These are phyloP conservation scores for Andrographis paniculata DNA, from an alignment of 305 asterid species.

Conservation along the genomic window DNA sequence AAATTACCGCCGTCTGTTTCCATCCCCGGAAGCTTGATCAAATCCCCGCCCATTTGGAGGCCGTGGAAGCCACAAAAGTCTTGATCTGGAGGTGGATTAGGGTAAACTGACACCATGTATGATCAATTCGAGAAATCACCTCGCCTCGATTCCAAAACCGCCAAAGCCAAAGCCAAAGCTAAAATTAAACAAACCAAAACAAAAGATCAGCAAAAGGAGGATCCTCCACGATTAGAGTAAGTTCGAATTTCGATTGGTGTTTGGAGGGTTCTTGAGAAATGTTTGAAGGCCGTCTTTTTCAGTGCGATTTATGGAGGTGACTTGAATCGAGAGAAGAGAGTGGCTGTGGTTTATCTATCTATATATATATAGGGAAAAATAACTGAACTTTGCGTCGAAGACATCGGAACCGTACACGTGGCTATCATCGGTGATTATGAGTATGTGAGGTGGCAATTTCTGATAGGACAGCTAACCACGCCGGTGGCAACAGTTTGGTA, in stretches of 20 bases:
- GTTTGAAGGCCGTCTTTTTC: neutral
- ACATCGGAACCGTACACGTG: conserved; percentile 57
- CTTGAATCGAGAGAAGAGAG: conserved; percentile 11
- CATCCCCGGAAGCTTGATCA: conserved; percentile 28
- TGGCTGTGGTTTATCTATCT: neutral
- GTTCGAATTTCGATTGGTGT: neutral
- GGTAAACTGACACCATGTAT: conserved; percentile 73
- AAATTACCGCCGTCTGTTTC: conserved; percentile 9
- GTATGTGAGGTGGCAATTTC: conserved; percentile 18
- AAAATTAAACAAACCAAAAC: neutral
- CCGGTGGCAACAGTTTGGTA: too few species aligned
- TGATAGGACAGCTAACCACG: conserved; percentile 10
- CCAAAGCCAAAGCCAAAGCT: neutral
- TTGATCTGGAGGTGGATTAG: conserved; percentile 46
- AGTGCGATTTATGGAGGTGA: conserved; percentile 6
- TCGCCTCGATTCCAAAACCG: conserved; percentile 4
- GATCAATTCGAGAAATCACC: conserved; percentile 13
- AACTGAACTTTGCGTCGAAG: conserved; percentile 31
- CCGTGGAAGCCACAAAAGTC: conserved; percentile 27
- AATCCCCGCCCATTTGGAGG: conserved; percentile 32
- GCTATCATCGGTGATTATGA: conserved; percentile 15
- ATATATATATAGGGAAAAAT: conserved; percentile 9
- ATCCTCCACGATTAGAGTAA: too few species aligned
- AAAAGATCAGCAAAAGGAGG: neutral
- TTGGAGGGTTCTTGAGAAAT: neutral